Percentiles rank a stretch among this genome's conserved stretches.
Conservation (phyloP, 805 yeast species). For the Zygosaccharomyces bisporus region DNA sequence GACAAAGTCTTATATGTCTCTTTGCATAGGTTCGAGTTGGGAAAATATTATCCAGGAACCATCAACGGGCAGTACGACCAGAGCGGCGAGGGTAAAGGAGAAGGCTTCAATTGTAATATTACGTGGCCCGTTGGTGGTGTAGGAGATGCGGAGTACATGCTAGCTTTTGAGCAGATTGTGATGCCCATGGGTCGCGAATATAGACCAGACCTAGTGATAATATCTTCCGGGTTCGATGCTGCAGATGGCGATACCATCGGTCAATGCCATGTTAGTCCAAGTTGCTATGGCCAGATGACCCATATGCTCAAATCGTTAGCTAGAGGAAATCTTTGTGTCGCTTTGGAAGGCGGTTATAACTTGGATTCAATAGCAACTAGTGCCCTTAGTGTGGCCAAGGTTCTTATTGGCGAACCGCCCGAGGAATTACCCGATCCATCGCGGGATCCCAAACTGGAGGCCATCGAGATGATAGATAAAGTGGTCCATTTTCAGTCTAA, state of each 20-base stretch:
- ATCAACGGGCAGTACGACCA: slow-evolving; percentile 75
- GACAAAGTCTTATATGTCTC: slow-evolving; percentile 90
- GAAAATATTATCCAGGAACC: slow-evolving; percentile 92
- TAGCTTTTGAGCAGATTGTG: slow-evolving; percentile 81
- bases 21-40: slow-evolving; percentile 87
- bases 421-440: slow-evolving; percentile 55
- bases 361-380: slow-evolving; percentile 85
- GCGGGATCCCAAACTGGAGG: slow-evolving; percentile 63
- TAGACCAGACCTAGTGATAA: slow-evolving; percentile 87
- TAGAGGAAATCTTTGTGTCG: slow-evolving; percentile 81
- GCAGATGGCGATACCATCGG: slow-evolving; percentile 98
- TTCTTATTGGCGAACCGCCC: slow-evolving; percentile 92
- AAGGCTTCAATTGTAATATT: slow-evolving; percentile 81
- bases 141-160: slow-evolving; percentile 92
- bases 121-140: slow-evolving; percentile 94
- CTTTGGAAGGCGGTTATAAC: slow-evolving; percentile 95
- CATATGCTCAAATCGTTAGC: slow-evolving; percentile 85
- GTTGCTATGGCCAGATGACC: slow-evolving; percentile 96
- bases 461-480: slow-evolving; percentile 75
- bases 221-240: slow-evolving; percentile 96
- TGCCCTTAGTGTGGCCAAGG: slow-evolving; percentile 89
- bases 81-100: slow-evolving; percentile 82
- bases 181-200: slow-evolving; percentile 88
- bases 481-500: slow-evolving; percentile 76
- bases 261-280: slow-evolving; percentile 92